Evolutionary conservation across 2,329 filamentous ascomycete genomes (phyloP).

Genomic region (Fusarium newnesense): DNA sequence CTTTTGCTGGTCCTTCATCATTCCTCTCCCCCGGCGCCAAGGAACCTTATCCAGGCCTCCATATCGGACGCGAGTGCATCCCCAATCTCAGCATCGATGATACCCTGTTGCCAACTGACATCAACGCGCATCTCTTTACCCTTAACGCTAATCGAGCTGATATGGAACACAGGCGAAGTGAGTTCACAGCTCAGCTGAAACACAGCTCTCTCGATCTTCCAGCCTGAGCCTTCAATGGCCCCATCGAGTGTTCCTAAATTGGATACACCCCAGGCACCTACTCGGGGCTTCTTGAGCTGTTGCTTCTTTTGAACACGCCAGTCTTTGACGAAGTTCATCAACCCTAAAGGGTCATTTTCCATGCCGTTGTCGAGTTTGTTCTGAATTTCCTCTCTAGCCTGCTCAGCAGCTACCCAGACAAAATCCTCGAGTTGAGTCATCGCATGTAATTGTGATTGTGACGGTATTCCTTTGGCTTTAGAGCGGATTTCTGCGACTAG

Average conservation of each 20-base stretch:
- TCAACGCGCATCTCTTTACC: conserved; percentile 38
- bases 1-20: background rate
- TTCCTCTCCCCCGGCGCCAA: conserved; percentile 20
- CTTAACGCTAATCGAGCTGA: conserved; percentile 38
- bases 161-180: conserved; percentile 33
- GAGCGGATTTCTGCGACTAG: conserved; percentile 31
- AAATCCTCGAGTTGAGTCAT: conserved; percentile 27
- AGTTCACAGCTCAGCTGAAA: conserved; percentile 39
- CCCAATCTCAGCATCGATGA: conserved; percentile 31
- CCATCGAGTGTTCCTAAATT: conserved; percentile 45
- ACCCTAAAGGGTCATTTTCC: conserved; percentile 37
- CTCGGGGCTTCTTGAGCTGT: conserved; percentile 38
- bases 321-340: conserved; percentile 43
- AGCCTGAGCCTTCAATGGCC: conserved; percentile 7
- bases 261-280: conserved; percentile 37
- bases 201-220: conserved; percentile 38
- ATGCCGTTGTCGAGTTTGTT: conserved; percentile 29
- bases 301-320: conserved; percentile 33
- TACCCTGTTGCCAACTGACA: conserved; percentile 40
- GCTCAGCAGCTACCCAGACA: conserved; percentile 22
- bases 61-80: conserved; percentile 35
- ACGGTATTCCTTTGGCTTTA: conserved; percentile 13
- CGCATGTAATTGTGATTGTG: conserved; percentile 11
- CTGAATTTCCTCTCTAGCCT: conserved; percentile 27
- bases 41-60: conserved; percentile 35